These are phyloP conservation scores for Isatis lusitanica DNA, from an alignment of 441 rosid species.

Conservation along the genomic window DNA sequence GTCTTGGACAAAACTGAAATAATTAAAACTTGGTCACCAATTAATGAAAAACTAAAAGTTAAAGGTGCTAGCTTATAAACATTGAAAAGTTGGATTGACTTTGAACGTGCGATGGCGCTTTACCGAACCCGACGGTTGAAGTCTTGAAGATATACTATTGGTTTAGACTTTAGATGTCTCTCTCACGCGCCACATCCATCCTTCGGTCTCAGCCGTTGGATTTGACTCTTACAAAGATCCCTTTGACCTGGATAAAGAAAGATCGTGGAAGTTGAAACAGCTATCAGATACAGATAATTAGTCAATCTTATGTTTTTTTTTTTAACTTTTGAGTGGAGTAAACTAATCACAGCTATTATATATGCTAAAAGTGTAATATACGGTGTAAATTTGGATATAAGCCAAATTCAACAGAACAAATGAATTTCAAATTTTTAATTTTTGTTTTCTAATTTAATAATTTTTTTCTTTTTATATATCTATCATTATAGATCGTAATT, in stretches of 20 bases:
- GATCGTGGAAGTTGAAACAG: conserved; percentile 7
- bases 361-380: neutral
- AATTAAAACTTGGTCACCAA: neutral
- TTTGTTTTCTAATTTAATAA: neutral
- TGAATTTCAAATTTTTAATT: neutral
- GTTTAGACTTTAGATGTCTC: conserved; percentile 26
- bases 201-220: conserved; percentile 33
- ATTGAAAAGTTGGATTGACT: conserved; percentile 27
- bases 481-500: neutral
- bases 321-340: neutral
- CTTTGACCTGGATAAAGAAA: conserved; percentile 19
- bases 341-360: neutral
- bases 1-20: neutral
- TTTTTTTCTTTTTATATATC: neutral
- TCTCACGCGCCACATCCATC: conserved; percentile 26
- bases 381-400: neutral
- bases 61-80: conserved; percentile 16
- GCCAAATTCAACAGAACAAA: neutral
- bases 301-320: neutral
- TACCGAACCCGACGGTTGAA: conserved; percentile 34
- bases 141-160: no score
- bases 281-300: neutral
- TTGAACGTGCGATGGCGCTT: conserved; percentile 26
- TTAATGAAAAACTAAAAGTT: neutral
- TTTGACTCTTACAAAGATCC: conserved; percentile 16